These are phyloP conservation scores for Euryodendron excelsum DNA, from an alignment of 148 eudicot genomes.

Conservation along the genomic window DNA sequence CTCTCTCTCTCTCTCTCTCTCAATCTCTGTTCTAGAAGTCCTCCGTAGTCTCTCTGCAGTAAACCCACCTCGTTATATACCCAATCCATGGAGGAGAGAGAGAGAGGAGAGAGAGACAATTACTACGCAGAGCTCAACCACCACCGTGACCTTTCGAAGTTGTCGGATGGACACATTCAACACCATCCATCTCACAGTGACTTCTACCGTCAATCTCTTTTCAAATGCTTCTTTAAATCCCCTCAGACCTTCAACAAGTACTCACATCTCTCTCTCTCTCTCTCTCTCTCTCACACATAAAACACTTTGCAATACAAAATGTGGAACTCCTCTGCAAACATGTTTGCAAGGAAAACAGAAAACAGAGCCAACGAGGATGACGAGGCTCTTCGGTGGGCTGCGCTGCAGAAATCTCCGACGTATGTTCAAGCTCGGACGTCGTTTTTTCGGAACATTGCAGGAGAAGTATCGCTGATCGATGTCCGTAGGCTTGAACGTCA, in stretches of 20 bases:
- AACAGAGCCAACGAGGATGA: slow-evolving; percentile 33
- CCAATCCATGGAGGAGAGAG: neutral
- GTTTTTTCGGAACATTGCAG: slow-evolving; percentile 42
- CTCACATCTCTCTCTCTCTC: too few species aligned
- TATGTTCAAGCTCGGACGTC: slow-evolving; percentile 54
- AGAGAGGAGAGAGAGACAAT: neutral
- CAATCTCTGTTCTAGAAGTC: too few species aligned
- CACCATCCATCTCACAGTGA: neutral
- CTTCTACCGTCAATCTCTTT: slow-evolving; percentile 7
- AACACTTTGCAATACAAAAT: slow-evolving; percentile 28
- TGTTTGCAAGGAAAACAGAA: slow-evolving; percentile 23
- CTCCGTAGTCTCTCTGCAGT: too few species aligned
- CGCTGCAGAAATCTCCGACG: slow-evolving; percentile 53
- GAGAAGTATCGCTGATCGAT: slow-evolving; percentile 55
- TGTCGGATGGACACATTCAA: slow-evolving; percentile 8
- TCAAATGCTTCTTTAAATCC: slow-evolving; percentile 16
- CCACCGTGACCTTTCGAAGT: slow-evolving; percentile 3
- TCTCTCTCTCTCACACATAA: too few species aligned
- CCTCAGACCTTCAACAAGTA: neutral
- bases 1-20: too few species aligned
- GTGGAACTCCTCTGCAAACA: slow-evolving; percentile 36
- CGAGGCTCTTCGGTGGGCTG: slow-evolving; percentile 51
- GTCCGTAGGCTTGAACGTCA: slow-evolving; percentile 47
- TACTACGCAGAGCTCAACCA: neutral
- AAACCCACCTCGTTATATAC: too few species aligned